These are phyloP conservation scores for Rhizopogon roseolus DNA, from an alignment of 768 basidiomycete genomes.

Conservation along the genomic window DNA sequence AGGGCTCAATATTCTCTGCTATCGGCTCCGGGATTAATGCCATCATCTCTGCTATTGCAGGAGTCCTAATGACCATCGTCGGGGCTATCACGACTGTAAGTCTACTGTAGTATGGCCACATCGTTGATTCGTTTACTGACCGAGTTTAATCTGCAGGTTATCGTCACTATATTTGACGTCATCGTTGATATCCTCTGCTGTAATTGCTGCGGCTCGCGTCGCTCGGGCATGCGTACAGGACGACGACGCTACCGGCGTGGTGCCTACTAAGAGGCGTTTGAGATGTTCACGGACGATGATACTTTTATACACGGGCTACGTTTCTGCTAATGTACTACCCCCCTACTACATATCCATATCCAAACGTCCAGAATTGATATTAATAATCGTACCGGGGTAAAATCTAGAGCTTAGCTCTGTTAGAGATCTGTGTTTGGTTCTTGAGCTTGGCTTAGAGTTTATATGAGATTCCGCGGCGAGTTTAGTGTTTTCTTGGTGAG, in stretches of 20 bases:
- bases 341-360: neutral
- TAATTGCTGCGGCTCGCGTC: neutral
- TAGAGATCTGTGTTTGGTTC: too few relatives aligned
- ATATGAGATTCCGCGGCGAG: too few relatives aligned
- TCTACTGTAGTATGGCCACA: constrained; percentile 7
- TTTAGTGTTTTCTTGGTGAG: too few relatives aligned
- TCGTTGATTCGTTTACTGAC: neutral
- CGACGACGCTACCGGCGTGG: neutral
- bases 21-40: constrained; percentile 58
- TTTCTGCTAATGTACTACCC: too few relatives aligned
- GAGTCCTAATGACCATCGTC: constrained; percentile 57
- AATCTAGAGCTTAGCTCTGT: too few relatives aligned
- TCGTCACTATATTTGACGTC: constrained; percentile 58
- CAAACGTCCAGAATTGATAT: too few relatives aligned
- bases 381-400: too few relatives aligned
- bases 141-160: constrained; percentile 35
- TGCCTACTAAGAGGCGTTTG: neutral
- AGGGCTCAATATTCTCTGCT: constrained; percentile 64
- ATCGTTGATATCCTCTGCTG: constrained; percentile 5
- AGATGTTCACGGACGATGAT: too few relatives aligned
- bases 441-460: too few relatives aligned
- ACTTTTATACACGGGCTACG: too few relatives aligned
- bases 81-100: constrained; percentile 54
- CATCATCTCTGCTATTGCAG: constrained; percentile 57
- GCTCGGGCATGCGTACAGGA: neutral